These are phyloP conservation scores for Royoungia palumana DNA, from an alignment of 768 basidiomycete genomes.

Conservation along the genomic window DNA sequence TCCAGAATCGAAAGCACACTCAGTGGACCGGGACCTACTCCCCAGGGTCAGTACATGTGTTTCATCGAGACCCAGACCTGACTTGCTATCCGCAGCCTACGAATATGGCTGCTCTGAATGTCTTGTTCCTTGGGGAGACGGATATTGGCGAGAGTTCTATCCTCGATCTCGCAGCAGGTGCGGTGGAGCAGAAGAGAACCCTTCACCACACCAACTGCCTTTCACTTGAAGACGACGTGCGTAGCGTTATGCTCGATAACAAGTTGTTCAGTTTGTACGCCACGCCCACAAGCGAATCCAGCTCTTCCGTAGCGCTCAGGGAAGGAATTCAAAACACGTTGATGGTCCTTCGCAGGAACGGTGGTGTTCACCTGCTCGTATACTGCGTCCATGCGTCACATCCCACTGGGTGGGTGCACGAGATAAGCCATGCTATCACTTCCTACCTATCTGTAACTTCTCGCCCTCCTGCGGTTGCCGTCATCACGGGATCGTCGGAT, in stretches of 20 bases:
- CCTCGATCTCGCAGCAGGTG: constrained; percentile 15
- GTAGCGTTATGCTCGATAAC: constrained; percentile 11
- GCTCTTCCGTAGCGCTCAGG: neutral
- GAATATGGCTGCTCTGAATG: constrained; percentile 7
- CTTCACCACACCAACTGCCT: neutral
- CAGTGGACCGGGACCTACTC: constrained; percentile 1
- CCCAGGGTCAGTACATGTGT: constrained; percentile 8
- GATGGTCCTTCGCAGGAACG: constrained; percentile 10
- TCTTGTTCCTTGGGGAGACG: constrained; percentile 25
- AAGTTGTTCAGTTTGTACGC: constrained; percentile 15
- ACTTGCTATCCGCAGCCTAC: constrained; percentile 10
- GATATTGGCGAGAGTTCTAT: constrained; percentile 15
- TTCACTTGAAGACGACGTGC: constrained; percentile 1
- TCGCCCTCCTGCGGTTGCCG: constrained; percentile 15
- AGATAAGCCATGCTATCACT: constrained; percentile 6
- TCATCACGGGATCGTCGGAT: constrained; percentile 13
- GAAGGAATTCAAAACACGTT: constrained; percentile 7
- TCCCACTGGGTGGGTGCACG: constrained; percentile 12
- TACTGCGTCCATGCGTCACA: constrained; percentile 20
- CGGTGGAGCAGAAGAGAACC: neutral
- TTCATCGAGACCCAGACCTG: neutral
- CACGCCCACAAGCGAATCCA: constrained; percentile 1
- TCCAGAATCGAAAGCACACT: constrained; percentile 9
- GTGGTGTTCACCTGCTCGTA: constrained; percentile 17
- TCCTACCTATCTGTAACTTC: neutral